Evolutionary conservation across 345 rosid genomes (phyloP).

Genomic region (Dipteronia dyeriana): DNA sequence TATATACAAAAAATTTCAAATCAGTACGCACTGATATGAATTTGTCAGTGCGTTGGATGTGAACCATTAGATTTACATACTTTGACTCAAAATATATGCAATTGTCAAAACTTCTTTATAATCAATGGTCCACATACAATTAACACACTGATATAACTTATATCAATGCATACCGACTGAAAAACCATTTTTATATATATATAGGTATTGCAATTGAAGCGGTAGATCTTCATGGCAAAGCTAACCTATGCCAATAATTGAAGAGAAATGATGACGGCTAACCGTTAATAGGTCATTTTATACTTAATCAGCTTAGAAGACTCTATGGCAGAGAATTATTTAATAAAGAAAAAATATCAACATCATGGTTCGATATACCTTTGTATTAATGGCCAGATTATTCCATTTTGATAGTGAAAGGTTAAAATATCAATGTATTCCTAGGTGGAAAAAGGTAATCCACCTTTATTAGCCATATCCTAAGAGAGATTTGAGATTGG

Average conservation of each 20-base stretch:
- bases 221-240: slow-evolving; percentile 11
- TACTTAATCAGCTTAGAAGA: slow-evolving; percentile 8
- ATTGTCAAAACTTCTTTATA: too few relatives aligned
- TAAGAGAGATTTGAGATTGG: slow-evolving; percentile 26
- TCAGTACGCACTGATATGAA: too few relatives aligned
- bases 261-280: slow-evolving; percentile 18
- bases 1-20: too few relatives aligned
- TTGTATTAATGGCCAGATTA: slow-evolving; percentile 15
- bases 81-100: too few relatives aligned
- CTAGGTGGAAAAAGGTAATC: slow-evolving; percentile 15
- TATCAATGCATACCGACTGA: too few relatives aligned
- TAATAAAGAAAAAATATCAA: slow-evolving; percentile 18
- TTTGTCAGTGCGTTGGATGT: too few relatives aligned
- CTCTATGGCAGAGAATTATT: slow-evolving; percentile 9
- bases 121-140: too few relatives aligned
- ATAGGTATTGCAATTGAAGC: background rate
- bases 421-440: slow-evolving; percentile 14
- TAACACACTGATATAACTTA: too few relatives aligned
- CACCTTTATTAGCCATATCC: slow-evolving; percentile 30
- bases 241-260: slow-evolving; percentile 25
- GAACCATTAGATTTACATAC: too few relatives aligned
- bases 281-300: slow-evolving; percentile 15
- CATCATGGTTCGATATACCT: slow-evolving; percentile 22
- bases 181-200: too few relatives aligned
- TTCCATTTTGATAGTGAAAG: slow-evolving; percentile 19